Percentiles rank a stretch among this genome's conserved stretches.
These are phyloP conservation scores for Adiantum capillusveneris DNA, from an alignment of 75 land plant genomes.

Conservation along the genomic window DNA sequence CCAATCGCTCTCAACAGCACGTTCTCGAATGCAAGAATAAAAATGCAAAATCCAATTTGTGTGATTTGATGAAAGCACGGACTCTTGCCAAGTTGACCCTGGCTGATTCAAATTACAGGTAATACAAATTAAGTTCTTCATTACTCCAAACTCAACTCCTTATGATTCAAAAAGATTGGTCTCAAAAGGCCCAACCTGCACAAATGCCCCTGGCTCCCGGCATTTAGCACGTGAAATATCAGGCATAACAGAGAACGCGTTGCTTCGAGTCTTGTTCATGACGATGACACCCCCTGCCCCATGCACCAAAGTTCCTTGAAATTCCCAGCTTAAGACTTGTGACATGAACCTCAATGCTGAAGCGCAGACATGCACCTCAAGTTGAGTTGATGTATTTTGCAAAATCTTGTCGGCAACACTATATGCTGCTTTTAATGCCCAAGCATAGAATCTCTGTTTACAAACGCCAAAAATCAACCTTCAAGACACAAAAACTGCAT, in stretches of 20 bases:
- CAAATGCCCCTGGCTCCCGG: conserved; percentile 37
- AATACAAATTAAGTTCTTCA: conserved; percentile 5
- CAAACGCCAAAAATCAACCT: conserved; percentile 2
- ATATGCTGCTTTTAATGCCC: conserved; percentile 73
- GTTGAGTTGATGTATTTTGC: conserved; percentile 35
- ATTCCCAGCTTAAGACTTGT: conserved; percentile 93
- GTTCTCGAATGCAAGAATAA: conserved; percentile 57
- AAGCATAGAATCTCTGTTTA: conserved; percentile 69
- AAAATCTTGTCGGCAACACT: conserved; percentile 46
- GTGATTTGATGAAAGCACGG: conserved; percentile 62
- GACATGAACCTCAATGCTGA: conserved; percentile 75
- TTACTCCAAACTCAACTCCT: not conserved
- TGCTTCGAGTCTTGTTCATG: conserved; percentile 27
- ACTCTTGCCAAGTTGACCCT: conserved; percentile 80
- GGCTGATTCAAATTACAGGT: conserved; percentile 47
- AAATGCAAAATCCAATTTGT: conserved; percentile 67
- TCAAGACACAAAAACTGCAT: no score
- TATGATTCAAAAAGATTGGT: conserved; percentile 1
- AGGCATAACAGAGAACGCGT: conserved; percentile 33
- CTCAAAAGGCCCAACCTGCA: conserved; percentile 48
- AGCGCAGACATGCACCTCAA: conserved; percentile 75
- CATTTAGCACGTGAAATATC: conserved; percentile 22
- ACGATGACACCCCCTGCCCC: conserved; percentile 20
- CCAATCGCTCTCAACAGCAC: conserved; percentile 47
- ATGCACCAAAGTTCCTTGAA: conserved; percentile 28